A percentile compares a stretch with the other conserved stretches of the same genome.
Conservation (phyloP, 768 basidiomycete species). For the Mycena indigotica region DNA sequence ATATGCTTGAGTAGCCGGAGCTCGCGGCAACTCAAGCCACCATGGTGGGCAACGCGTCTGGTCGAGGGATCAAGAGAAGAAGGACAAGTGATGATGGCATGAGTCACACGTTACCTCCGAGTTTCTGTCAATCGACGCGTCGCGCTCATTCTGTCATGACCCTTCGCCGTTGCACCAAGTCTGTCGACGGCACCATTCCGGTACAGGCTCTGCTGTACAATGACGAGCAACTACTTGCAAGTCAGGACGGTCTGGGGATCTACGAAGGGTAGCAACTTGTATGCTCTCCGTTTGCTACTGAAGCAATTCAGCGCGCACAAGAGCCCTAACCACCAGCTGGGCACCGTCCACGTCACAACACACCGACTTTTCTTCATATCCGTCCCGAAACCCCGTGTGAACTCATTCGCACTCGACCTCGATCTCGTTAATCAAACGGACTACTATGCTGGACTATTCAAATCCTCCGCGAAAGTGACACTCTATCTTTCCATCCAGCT, state of each 20-base stretch:
- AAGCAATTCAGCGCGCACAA: slow-evolving; percentile 70
- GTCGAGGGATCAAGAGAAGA: slow-evolving; percentile 29
- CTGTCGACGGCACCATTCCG: slow-evolving; percentile 78
- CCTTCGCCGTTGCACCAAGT: slow-evolving; percentile 55
- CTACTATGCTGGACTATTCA: slow-evolving; percentile 87
- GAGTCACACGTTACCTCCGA: not conserved
- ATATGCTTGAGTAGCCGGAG: slow-evolving; percentile 61
- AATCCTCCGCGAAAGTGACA: slow-evolving; percentile 87
- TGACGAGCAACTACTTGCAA: slow-evolving; percentile 75
- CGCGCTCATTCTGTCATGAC: slow-evolving; percentile 43
- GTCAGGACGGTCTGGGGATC: slow-evolving; percentile 82
- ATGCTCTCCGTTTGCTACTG: slow-evolving; percentile 15
- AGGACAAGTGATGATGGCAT: not conserved
- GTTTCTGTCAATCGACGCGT: slow-evolving; percentile 1
- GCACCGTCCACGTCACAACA: slow-evolving; percentile 71
- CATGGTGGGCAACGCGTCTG: slow-evolving; percentile 46
- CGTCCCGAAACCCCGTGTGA: slow-evolving; percentile 11
- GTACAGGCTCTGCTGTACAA: slow-evolving; percentile 74
- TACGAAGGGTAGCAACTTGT: slow-evolving; percentile 78
- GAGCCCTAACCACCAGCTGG: slow-evolving; percentile 74
- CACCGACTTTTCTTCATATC: slow-evolving; percentile 88
- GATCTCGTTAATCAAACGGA: slow-evolving; percentile 73
- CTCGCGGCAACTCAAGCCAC: slow-evolving; percentile 75
- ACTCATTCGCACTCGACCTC: slow-evolving; percentile 34
- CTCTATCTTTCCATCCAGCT: slow-evolving; percentile 53